Evolutionary conservation across 345 rosid species (phyloP).

Genomic region (Melastoma malabathricum): DNA sequence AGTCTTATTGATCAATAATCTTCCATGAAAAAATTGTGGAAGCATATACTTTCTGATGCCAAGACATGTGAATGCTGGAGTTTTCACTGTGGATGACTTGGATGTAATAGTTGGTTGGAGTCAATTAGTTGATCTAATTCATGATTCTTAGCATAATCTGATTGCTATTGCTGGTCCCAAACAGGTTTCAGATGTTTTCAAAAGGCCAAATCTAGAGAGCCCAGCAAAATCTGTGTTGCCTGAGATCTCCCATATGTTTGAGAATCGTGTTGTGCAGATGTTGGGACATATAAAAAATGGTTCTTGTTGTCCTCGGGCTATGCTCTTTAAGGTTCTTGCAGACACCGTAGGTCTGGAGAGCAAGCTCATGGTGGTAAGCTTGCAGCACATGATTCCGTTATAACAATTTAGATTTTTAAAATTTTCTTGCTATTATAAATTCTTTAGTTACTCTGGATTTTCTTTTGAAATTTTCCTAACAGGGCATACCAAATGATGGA

Average conservation of each 20-base stretch:
- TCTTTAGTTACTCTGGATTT: background rate
- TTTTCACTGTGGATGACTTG: no score
- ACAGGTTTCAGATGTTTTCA: conserved; percentile 85
- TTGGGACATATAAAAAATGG: conserved; percentile 93
- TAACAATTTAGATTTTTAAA: no score
- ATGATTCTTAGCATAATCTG: conserved; percentile 2
- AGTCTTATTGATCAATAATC: no score
- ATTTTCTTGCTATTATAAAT: no score
- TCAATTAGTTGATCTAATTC: no score
- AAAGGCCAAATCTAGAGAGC: conserved; percentile 58
- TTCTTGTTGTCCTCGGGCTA: conserved; percentile 86
- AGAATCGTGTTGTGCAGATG: conserved; percentile 66
- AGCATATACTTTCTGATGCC: no score
- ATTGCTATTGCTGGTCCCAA: conserved; percentile 8
- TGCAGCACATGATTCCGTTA: background rate
- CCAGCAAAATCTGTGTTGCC: conserved; percentile 69
- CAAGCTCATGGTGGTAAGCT: conserved; percentile 87
- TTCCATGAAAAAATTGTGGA: no score
- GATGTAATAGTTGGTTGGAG: no score
- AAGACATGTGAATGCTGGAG: no score
- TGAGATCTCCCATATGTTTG: conserved; percentile 52
- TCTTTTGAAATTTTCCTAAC: conserved; percentile 3
- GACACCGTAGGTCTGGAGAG: conserved; percentile 92
- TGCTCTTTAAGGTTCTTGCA: conserved; percentile 84
- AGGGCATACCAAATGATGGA: conserved; percentile 97